Evolutionary conservation across 345 rosid genomes (phyloP), one percentile per base, ranked within the genome.

Genomic region (Lepidium africanum): DNA sequence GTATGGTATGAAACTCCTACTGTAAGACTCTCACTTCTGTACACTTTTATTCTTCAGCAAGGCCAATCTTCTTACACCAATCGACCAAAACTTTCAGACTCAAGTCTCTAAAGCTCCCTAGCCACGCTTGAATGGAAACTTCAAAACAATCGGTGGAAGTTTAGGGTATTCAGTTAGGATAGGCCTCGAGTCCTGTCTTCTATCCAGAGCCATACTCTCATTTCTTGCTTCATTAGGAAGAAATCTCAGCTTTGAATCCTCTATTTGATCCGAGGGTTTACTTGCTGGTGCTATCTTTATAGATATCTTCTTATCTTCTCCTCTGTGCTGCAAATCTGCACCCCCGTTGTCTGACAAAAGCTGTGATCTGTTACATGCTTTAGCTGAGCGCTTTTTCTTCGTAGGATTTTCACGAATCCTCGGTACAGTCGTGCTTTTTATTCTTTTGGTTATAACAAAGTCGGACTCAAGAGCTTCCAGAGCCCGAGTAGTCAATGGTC

Each of bases 391-490:
- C n/a, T 56, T 63, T 62, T 8, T 55, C 74, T 56, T 75, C 41
- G 51, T 64, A 32, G 80, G 63, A 36, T 72, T 61, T 51, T 64
- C 70, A 21, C 65, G 74, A 37, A 68, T 67, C 23, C 41, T 65
- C 57, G 74, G 64, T 40, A 67, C 61, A 53, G 1, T 14, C 36
- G 62, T 63, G 73, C 61, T 65, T 65, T 75, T 78, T 46, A 56
- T 78, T 37, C 45, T 78, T 79, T 76, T 75, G 57, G 68, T 77
- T 56, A 78, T 78, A 16, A 81, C 53, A 62, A 85, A 86, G 10
- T 72, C 83, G 35, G 74, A 78, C 75, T 81, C 90, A 52, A 87
- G 77, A 76, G 96, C 86, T 80, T 87, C 96, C 75, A 89, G 66
- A 65, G 88, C 89, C 63, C 83, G 75, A 10, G 79, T 78, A 9